These are phyloP conservation scores for Aspergillus sojae DNA, from an alignment of 2,329 filamentous ascomycete species.

Conservation along the genomic window DNA sequence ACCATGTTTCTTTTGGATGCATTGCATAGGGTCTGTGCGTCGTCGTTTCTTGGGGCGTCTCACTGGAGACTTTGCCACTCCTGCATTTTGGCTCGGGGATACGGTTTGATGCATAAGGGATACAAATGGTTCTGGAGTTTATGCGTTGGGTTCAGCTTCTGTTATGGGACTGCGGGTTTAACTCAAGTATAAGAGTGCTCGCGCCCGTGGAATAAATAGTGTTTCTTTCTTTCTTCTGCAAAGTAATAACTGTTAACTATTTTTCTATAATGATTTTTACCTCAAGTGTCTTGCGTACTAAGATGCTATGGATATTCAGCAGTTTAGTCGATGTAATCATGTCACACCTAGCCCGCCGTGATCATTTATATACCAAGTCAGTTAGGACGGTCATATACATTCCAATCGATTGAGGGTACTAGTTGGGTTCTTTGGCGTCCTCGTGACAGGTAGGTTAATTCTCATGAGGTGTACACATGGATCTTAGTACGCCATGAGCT, in stretches of 20 bases:
- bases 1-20: constrained; percentile 2
- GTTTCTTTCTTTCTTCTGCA: not conserved
- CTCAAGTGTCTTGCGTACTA: not conserved
- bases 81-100: constrained; percentile 5
- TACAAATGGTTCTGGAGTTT: constrained; percentile 21
- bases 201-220: not conserved
- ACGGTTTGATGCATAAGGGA: constrained; percentile 14
- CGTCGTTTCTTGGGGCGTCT: constrained; percentile 4
- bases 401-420: not conserved
- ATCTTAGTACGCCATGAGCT: not conserved
- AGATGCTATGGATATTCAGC: not conserved
- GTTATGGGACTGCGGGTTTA: constrained; percentile 2
- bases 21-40: constrained; percentile 9
- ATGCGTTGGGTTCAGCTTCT: constrained; percentile 11
- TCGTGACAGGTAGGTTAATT: not conserved
- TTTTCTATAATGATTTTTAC: too few relatives aligned
- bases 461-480: not conserved
- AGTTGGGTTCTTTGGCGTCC: not conserved
- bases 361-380: not conserved
- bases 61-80: not conserved
- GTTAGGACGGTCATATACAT: not conserved
- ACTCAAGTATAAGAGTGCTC: constrained; percentile 2
- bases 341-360: not conserved
- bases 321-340: not conserved
- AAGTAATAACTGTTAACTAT: not conserved